A percentile compares a stretch with the other conserved stretches of the same genome.
phyloP scores from a whole-genome alignment of 2,329 filamentous ascomycete genomes.

The Dothistroma pini region DNA sequence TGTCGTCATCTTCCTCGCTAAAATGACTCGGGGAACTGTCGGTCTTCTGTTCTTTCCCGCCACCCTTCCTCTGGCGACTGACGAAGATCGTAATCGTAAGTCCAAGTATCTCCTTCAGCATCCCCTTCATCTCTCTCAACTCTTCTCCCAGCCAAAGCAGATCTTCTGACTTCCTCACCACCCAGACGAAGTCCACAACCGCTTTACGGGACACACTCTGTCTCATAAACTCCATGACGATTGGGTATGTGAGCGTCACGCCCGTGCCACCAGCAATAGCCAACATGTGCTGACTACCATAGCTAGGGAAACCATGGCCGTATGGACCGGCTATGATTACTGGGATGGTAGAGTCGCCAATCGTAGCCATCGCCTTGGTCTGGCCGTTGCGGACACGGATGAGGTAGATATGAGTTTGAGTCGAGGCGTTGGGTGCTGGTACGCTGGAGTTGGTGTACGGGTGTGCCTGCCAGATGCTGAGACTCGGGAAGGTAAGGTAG shows the following conservation, averaged over 20 bases:
- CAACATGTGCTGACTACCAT: slow-evolving; percentile 25
- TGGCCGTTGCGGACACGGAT: slow-evolving; percentile 48
- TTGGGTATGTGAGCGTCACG: slow-evolving; percentile 55
- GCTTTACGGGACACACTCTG: slow-evolving; percentile 8
- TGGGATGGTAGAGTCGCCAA: slow-evolving; percentile 46
- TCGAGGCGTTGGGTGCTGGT: slow-evolving; percentile 35
- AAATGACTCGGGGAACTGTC: background rate
- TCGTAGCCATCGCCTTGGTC: slow-evolving; percentile 52
- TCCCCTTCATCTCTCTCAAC: slow-evolving; percentile 47
- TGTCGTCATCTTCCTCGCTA: background rate
- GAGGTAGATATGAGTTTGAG: slow-evolving; percentile 33
- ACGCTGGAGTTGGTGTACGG: slow-evolving; percentile 63
- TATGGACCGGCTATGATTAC: slow-evolving; percentile 63
- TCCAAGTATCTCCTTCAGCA: slow-evolving; percentile 35
- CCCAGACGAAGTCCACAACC: slow-evolving; percentile 62
- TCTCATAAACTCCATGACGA: slow-evolving; percentile 37
- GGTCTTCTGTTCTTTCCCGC: background rate
- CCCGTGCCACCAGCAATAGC: slow-evolving; percentile 54
- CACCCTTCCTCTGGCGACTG: slow-evolving; percentile 47
- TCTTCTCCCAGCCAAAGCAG: slow-evolving; percentile 58
- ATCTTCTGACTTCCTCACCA: slow-evolving; percentile 54
- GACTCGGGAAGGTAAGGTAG: slow-evolving; percentile 63
- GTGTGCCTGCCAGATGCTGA: slow-evolving; percentile 67
- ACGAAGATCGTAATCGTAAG: slow-evolving; percentile 57
- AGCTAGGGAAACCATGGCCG: slow-evolving; percentile 39